Evolutionary conservation across 1,284 basidiomycete genomes (phyloP).

Genomic region (Blastosporella zonata): DNA sequence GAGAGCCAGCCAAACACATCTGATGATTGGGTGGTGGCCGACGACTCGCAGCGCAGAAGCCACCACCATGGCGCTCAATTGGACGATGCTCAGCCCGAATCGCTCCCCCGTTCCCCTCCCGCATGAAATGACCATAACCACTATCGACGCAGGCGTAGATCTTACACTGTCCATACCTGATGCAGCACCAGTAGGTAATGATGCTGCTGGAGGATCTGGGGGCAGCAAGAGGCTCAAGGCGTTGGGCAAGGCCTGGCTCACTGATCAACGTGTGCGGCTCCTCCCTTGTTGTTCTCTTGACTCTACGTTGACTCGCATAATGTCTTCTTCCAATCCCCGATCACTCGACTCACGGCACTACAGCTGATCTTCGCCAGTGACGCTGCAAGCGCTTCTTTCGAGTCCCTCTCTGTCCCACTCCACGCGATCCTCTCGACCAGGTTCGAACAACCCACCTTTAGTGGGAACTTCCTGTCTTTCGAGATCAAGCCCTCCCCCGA

Average conservation of each 20-base stretch:
- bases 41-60: not conserved
- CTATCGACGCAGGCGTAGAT: conserved; percentile 56
- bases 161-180: conserved; percentile 57
- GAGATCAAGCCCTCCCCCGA: conserved; percentile 62
- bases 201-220: conserved; percentile 48
- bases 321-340: not conserved
- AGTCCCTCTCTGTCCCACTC: conserved; percentile 57
- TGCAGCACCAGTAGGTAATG: conserved; percentile 37
- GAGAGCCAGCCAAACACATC: not conserved
- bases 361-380: conserved; percentile 65
- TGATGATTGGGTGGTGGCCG: not conserved
- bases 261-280: conserved; percentile 64
- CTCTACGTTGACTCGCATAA: conserved; percentile 7
- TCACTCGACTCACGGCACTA: not conserved
- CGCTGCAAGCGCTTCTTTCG: conserved; percentile 30
- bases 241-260: conserved; percentile 57
- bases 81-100: conserved; percentile 62
- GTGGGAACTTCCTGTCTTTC: conserved; percentile 63
- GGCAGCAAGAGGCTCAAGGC: conserved; percentile 58
- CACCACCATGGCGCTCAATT: conserved; percentile 69
- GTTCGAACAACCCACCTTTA: conserved; percentile 74
- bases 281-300: conserved; percentile 5
- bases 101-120: conserved; percentile 62
- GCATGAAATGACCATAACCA: conserved; percentile 56
- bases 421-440: conserved; percentile 61